phyloP scores from a whole-genome alignment of 768 basidiomycete species.

The Heimioporus sp. region DNA sequence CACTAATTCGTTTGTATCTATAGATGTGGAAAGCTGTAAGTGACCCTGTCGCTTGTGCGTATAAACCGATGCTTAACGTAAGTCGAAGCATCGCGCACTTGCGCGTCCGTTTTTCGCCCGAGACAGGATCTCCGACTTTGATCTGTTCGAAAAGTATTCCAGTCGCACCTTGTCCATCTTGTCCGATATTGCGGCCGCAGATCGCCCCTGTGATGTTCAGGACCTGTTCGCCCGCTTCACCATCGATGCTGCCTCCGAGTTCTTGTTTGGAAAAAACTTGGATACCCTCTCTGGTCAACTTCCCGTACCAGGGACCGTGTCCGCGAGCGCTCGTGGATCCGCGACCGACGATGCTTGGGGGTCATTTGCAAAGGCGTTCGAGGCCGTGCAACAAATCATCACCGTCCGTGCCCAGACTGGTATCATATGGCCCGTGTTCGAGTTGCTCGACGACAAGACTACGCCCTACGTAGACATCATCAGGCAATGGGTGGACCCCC shows the following conservation, averaged over 20 bases:
- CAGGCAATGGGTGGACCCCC: conserved; percentile 54
- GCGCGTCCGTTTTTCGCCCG: conserved; percentile 74
- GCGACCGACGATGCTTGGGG: conserved; percentile 61
- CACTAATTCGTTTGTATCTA: conserved; percentile 4
- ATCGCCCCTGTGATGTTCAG: conserved; percentile 57
- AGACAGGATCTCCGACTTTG: conserved; percentile 70
- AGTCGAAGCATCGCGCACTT: conserved; percentile 55
- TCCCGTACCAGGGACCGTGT: conserved; percentile 45
- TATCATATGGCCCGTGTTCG: conserved; percentile 41
- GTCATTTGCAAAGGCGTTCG: conserved; percentile 46
- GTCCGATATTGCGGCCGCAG: conserved; percentile 35
- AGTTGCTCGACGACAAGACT: conserved; percentile 40
- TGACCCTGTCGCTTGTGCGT: background rate
- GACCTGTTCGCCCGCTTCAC: conserved; percentile 69
- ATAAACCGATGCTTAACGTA: conserved; percentile 2
- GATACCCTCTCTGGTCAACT: conserved; percentile 56
- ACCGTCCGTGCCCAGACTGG: conserved; percentile 36
- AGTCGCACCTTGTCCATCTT: conserved; percentile 47
- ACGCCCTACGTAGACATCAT: conserved; percentile 34
- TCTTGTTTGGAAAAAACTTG: conserved; percentile 66
- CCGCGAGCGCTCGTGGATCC: conserved; percentile 57
- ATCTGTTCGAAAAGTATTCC: conserved; percentile 60
- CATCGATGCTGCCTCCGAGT: conserved; percentile 70
- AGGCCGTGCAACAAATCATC: conserved; percentile 37
- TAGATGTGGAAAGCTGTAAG: conserved; percentile 65